Percentiles rank a stretch among this genome's conserved stretches.
Conservation (phyloP, 768 basidiomycete genomes). For the Clitopilus hobsonii region DNA sequence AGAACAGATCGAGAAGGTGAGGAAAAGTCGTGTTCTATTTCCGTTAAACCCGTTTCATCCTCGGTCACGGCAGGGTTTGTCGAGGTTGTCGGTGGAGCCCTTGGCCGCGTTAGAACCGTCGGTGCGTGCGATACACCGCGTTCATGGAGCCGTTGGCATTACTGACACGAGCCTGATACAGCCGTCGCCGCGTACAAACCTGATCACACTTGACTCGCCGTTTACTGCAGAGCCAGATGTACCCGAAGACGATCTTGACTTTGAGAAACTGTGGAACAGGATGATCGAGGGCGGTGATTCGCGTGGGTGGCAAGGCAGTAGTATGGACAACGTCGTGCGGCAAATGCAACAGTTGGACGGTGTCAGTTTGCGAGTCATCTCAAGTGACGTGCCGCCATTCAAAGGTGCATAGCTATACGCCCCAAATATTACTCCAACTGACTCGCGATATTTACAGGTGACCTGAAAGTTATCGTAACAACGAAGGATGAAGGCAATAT, state of each 20-base stretch:
- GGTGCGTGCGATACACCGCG: not conserved
- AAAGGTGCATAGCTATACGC: conserved; percentile 39
- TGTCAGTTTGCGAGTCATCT: conserved; percentile 43
- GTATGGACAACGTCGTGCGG: conserved; percentile 50
- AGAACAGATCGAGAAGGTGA: conserved; percentile 19
- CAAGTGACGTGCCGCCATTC: conserved; percentile 54
- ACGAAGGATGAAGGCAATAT: conserved; percentile 9
- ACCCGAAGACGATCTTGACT: conserved; percentile 28
- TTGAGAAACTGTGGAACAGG: conserved; percentile 54
- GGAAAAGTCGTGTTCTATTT: not conserved
- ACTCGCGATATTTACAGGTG: conserved; percentile 36
- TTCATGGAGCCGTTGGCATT: not conserved
- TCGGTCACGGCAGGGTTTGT: not conserved
- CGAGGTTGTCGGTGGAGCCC: not conserved
- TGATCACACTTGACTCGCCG: conserved; percentile 74
- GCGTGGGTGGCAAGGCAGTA: conserved; percentile 67
- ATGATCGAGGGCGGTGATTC: conserved; percentile 33
- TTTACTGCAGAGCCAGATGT: conserved; percentile 45
- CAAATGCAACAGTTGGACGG: conserved; percentile 43
- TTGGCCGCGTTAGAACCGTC: conserved; percentile 2
- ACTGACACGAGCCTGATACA: conserved; percentile 1
- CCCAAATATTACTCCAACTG: not conserved
- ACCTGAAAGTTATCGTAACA: conserved; percentile 55
- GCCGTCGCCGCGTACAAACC: conserved; percentile 36
- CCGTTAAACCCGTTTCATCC: not conserved